Evolutionary conservation across 306 rosid species (phyloP), one percentile per base, ranked within the genome.

Genomic region (Fragaria vesca): DNA sequence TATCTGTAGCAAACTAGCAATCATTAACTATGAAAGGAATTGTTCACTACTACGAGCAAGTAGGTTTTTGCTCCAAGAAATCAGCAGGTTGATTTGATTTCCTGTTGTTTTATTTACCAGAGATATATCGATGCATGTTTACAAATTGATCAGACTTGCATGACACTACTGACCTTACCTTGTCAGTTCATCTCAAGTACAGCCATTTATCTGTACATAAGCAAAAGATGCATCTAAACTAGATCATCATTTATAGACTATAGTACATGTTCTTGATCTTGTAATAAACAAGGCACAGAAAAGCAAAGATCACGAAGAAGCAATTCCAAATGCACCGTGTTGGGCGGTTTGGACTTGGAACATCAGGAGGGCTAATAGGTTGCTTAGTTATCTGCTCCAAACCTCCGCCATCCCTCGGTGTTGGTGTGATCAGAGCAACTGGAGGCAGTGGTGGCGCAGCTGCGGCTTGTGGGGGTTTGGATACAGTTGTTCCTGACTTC

Each of bases 301-400:
- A 61, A 43, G 82, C 86, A 83, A 90, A 13, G 16, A 86, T 11
- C 75, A 74, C 63, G 80, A 81, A 65, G 86, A 82, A 66, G 85
- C 81, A 84, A 47, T 71, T 71, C 66, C 80, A 79, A 60, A 74
- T 72, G 79, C 47, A 61, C n/a, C 78, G 66, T n/a, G 20, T 78
- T 36, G 32, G 73, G 1, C 36, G 74, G 50, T 34, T 77, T 78
- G 55, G 76, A 66, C 46, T 52, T 55, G n/a, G 12, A 18, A 36
- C 66, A 63, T 67, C 75, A 69, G 32, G 54, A 60, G 21, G 18
- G 21, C 20, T 55, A 71, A 24, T 2, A 75, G n/a, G 72, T 77
- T 75, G 7, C 80, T 46, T 69, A 73, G 63, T 20, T 46, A 74
- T 76, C 15, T 58, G 17, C 42, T 20, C 66, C 69, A 42, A 47